phyloP scores from a whole-genome alignment of 2,329 filamentous ascomycete species.

The Colletotrichum filicis region DNA sequence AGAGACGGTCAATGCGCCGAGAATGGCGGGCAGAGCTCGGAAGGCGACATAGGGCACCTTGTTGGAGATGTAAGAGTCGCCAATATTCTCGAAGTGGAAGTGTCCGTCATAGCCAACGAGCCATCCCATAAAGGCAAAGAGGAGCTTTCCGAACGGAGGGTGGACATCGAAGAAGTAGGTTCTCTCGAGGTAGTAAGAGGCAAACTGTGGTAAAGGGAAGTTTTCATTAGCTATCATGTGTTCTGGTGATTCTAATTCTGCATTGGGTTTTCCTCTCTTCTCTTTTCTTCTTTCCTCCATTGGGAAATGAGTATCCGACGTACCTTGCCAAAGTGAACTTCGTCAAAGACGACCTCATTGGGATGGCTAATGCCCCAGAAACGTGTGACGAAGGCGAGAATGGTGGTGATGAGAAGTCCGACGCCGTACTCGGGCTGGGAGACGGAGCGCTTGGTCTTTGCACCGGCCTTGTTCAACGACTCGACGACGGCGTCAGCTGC shows the following conservation, averaged over 20 bases:
- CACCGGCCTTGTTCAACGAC: slow-evolving; percentile 55
- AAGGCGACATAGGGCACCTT: slow-evolving; percentile 98
- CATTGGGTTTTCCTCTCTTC: neutral
- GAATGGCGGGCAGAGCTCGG: slow-evolving; percentile 89
- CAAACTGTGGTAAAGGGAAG: slow-evolving; percentile 62
- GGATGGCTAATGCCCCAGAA: slow-evolving; percentile 98
- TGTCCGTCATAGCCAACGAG: slow-evolving; percentile 96
- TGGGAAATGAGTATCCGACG: slow-evolving; percentile 38
- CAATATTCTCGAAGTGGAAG: slow-evolving; percentile 99
- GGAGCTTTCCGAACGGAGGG: slow-evolving; percentile 96
- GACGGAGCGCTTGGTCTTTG: slow-evolving; percentile 50
- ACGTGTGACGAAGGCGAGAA: slow-evolving; percentile 87
- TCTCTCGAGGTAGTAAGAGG: slow-evolving; percentile 88
- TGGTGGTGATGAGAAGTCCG: slow-evolving; percentile 80
- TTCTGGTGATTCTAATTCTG: neutral
- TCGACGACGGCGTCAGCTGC: slow-evolving; percentile 60
- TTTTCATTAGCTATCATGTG: slow-evolving; percentile 25
- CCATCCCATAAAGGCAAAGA: slow-evolving; percentile 98
- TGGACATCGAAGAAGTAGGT: slow-evolving; percentile 99
- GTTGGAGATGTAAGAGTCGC: slow-evolving; percentile 96
- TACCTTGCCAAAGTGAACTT: slow-evolving; percentile 99
- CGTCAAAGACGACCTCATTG: slow-evolving; percentile 97
- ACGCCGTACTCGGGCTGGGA: slow-evolving; percentile 89
- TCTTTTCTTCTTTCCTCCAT: neutral
- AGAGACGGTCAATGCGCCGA: slow-evolving; percentile 94